Base-by-base conservation (phyloP, 352 stramenopile genomes). In the Globisporangium yorkense region DNA sequence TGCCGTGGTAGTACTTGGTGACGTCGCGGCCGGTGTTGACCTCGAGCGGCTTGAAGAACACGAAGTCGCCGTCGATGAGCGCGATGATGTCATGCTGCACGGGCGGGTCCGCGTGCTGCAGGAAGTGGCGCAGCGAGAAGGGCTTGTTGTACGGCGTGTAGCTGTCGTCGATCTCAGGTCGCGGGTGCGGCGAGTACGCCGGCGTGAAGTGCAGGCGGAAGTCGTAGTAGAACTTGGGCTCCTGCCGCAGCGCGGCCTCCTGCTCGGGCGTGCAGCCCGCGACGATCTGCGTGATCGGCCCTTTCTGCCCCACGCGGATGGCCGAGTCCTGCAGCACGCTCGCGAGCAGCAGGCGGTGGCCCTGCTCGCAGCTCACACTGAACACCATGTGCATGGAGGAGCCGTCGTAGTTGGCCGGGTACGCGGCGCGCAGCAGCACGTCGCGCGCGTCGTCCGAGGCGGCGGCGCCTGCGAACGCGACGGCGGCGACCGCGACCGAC, bases 1-100 rank as follows among this genome's bases (percentile, higher is more conserved):
- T 67, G 46, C 61, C 66, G 24, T 58, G 39, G 53, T 77, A 81
- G 62, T 79, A 83, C 37, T 69, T 73, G 37, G 62, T 50, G 21
- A 83, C 56, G 54, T 71, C 64, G 3, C 59, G 52, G 44, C 71
- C 75, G 0, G 72, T 82, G 55, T 85, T 83, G 5, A 68, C 52
- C 16, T 46, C 40, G 27, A 77, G 57, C 18, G 47, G 55, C 24
- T 65, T 41, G 39, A 65, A 65, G 46, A 65, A 55, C 2, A 50
- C 40, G 27, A 65, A 51, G 46, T 65, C 53, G 20, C 18, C 54
- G 59, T 74, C 63, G 24, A 70, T 44, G 13, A 77, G 55, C 8
- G 66, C 53, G 41, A 77, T 39, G 9, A 46, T 55, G 9, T 64
- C 51, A 37, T 73, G 51, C 43, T 54, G 43, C 39, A 72, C 57